Base-by-base conservation (phyloP, 495 filamentous ascomycete species). In the Lepraria neglecta region DNA sequence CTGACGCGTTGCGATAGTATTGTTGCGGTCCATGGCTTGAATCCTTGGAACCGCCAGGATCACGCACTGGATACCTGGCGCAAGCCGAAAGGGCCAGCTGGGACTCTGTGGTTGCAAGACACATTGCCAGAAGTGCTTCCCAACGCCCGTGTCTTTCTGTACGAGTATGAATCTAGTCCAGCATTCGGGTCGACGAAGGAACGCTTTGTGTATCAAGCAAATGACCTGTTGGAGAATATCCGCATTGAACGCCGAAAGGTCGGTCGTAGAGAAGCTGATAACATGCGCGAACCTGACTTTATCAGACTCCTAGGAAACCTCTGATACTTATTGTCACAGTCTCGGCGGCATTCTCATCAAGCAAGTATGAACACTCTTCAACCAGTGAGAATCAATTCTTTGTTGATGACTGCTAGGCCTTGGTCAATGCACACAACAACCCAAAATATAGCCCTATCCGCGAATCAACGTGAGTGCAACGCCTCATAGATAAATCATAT, bases 1-100 rank as follows among this genome's bases (percentile, higher is more conserved):
- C 43, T 45, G 15, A 19, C 19, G 28, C 17, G 5, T 19, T 45
- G 43, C 15, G 19, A 57, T 60, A 80, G 77, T 59, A 76, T 80
- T 40, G 67, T 80, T 48, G 73, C 73, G 24, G 64, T 80, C n/a
- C 78, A 80, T 64, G 78, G 78, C 27, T 67, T 70, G 33, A 70
- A 70, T 35, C 68, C 68, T 15, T 66, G 58, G 28, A 68, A 66
- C 53, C 62, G 61, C 21, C 45, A 54, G 15, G 48, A 61, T 35
- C 66, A 70, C 55, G 66, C 66, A 30, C 74, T 75, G 31, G 56
- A 73, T 19, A 71, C 75, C 21, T 72, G 72, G 56, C 28, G 54
- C 21, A 69, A 61, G 3, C 69, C 69, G 56, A 68, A 66, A 56
- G 65, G 67, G 33, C 60, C 60, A 9, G 68, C 59, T 11, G 67